A percentile compares a stretch with the other conserved stretches of the same genome.
phyloP scores from a whole-genome alignment of 169 alveolate genomes.

The Eimeria necatrix region DNA sequence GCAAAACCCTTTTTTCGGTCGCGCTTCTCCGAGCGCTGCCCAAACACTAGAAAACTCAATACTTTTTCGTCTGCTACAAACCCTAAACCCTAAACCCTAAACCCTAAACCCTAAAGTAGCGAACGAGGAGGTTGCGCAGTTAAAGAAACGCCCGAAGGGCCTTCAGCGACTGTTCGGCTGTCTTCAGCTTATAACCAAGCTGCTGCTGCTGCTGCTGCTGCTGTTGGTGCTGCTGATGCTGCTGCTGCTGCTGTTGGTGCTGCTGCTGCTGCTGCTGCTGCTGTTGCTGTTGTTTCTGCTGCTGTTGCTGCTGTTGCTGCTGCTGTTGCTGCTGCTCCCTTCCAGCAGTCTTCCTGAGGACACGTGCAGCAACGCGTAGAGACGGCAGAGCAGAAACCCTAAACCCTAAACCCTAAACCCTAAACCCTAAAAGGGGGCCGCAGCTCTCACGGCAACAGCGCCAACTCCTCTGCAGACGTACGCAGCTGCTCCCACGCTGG shows the following conservation, averaged over 20 bases:
- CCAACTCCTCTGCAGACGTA: constrained; percentile 1
- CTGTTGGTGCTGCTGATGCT: too few species aligned
- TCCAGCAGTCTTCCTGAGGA: background rate
- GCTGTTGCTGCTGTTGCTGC: too few species aligned
- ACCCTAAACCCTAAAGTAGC: background rate
- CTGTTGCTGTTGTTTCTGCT: too few species aligned
- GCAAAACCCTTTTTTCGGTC: too few species aligned
- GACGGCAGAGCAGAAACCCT: background rate
- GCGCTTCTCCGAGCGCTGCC: too few species aligned
- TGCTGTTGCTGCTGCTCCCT: background rate
- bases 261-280: too few species aligned
- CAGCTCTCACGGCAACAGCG: background rate
- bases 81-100: constrained; percentile 33
- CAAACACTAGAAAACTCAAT: background rate
- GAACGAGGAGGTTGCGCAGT: too few species aligned
- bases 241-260: too few species aligned
- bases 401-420: background rate
- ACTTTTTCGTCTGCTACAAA: background rate
- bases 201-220: too few species aligned
- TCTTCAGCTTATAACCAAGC: too few species aligned
- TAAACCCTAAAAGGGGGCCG: background rate
- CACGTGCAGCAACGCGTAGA: too few species aligned
- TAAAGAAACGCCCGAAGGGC: too few species aligned
- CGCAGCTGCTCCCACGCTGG: background rate
- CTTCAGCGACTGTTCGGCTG: background rate